A percentile compares a stretch with the other conserved stretches of the same genome.
Conservation (phyloP, 1,139 yeast genomes). For the Hanseniaspora uvarum region DNA sequence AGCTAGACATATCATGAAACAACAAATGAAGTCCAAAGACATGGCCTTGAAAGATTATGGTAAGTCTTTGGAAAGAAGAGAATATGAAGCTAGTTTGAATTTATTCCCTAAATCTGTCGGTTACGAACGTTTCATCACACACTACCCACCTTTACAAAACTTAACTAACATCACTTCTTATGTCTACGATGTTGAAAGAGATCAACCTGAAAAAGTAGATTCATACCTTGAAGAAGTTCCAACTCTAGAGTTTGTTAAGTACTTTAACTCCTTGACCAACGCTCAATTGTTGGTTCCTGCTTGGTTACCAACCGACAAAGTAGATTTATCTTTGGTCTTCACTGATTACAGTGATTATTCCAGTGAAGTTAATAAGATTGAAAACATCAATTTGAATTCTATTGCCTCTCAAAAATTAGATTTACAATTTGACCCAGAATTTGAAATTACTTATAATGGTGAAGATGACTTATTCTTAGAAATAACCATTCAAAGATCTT, state of each 20-base stretch:
- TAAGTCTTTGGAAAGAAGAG: slow-evolving; percentile 18
- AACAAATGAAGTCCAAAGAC: slow-evolving; percentile 16
- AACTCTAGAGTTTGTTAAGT: slow-evolving; percentile 23
- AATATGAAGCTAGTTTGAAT: slow-evolving; percentile 15
- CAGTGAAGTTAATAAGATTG: background rate
- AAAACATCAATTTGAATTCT: background rate
- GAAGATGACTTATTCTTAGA: slow-evolving; percentile 16
- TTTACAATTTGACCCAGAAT: background rate
- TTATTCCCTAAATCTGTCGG: slow-evolving; percentile 14
- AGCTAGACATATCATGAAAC: slow-evolving; percentile 16
- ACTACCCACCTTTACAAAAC: slow-evolving; percentile 12
- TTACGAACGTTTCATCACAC: slow-evolving; percentile 7
- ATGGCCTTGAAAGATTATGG: slow-evolving; percentile 18
- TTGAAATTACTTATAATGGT: slow-evolving; percentile 6
- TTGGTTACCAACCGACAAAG: slow-evolving; percentile 20
- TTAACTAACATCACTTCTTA: slow-evolving; percentile 17
- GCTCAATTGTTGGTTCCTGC: slow-evolving; percentile 23
- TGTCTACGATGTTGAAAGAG: slow-evolving; percentile 15
- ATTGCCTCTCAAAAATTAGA: background rate
- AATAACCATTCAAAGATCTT: slow-evolving; percentile 7
- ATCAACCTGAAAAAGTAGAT: slow-evolving; percentile 15
- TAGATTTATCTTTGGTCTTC: slow-evolving; percentile 20
- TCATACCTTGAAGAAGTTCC: slow-evolving; percentile 18
- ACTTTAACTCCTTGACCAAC: slow-evolving; percentile 23
- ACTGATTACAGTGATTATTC: slow-evolving; percentile 8